Percentiles rank a stretch among this genome's conserved stretches.
phyloP scores from a whole-genome alignment of 2,329 filamentous ascomycete species.

The Pseudogymnoascus sp. region DNA sequence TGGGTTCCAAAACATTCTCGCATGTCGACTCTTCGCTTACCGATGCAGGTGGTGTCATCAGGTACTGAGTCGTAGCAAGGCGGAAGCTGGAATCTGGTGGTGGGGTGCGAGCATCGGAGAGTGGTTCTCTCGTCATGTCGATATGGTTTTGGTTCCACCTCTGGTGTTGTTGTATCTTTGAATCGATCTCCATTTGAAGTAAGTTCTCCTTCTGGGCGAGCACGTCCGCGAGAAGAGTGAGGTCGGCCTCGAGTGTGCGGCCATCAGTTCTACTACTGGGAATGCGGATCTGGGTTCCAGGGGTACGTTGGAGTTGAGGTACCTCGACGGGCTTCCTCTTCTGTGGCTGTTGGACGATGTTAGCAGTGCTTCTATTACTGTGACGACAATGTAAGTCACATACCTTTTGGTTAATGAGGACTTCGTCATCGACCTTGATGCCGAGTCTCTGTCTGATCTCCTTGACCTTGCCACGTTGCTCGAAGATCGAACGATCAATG shows the following conservation, averaged over 20 bases:
- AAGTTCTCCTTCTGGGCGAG: slow-evolving; percentile 74
- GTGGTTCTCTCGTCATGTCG: slow-evolving; percentile 76
- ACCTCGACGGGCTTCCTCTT: slow-evolving; percentile 61
- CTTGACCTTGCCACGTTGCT: slow-evolving; percentile 74
- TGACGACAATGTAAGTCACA: slow-evolving; percentile 31
- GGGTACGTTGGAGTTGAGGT: slow-evolving; percentile 47
- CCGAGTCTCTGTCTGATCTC: slow-evolving; percentile 79
- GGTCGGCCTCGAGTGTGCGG: slow-evolving; percentile 67
- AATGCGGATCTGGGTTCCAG: slow-evolving; percentile 58
- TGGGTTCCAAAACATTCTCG: slow-evolving; percentile 26
- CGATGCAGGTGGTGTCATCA: slow-evolving; percentile 54
- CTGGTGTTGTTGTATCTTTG: slow-evolving; percentile 78
- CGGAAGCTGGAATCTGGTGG: slow-evolving; percentile 57
- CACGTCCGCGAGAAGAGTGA: slow-evolving; percentile 68
- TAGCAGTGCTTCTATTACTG: slow-evolving; percentile 27
- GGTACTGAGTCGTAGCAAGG: slow-evolving; percentile 62
- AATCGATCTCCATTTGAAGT: slow-evolving; percentile 73
- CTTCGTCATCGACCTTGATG: slow-evolving; percentile 89
- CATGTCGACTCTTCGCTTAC: slow-evolving; percentile 28
- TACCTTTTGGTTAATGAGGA: slow-evolving; percentile 91
- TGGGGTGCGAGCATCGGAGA: slow-evolving; percentile 68
- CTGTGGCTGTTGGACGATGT: slow-evolving; percentile 44
- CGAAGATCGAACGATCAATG: slow-evolving; percentile 70
- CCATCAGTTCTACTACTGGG: slow-evolving; percentile 59
- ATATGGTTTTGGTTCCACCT: slow-evolving; percentile 88